These are phyloP conservation scores for Paracamarosporium sp. DNA, from an alignment of 2,329 filamentous ascomycete genomes.

Conservation along the genomic window DNA sequence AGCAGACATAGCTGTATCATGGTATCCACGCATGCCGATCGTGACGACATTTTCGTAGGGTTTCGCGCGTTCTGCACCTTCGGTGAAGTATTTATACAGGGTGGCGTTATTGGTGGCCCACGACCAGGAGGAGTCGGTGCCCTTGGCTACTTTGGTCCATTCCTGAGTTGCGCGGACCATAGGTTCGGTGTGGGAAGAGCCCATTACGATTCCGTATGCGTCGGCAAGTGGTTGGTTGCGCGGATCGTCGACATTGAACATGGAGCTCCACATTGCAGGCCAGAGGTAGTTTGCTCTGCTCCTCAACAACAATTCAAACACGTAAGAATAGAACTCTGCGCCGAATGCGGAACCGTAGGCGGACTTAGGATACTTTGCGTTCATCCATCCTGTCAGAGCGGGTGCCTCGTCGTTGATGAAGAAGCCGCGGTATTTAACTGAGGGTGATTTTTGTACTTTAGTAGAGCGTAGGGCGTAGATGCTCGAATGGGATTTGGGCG, in stretches of 20 bases:
- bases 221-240: slow-evolving; percentile 73
- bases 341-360: slow-evolving; percentile 55
- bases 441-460: slow-evolving; percentile 66
- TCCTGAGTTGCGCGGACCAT: slow-evolving; percentile 67
- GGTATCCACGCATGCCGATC: slow-evolving; percentile 71
- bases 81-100: slow-evolving; percentile 72
- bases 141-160: slow-evolving; percentile 58
- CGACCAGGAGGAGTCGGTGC: slow-evolving; percentile 63
- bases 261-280: slow-evolving; percentile 74
- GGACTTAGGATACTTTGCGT: slow-evolving; percentile 58
- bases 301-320: slow-evolving; percentile 75
- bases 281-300: slow-evolving; percentile 77
- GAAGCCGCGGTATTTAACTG: slow-evolving; percentile 72
- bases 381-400: slow-evolving; percentile 70
- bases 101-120: slow-evolving; percentile 74
- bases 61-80: slow-evolving; percentile 69
- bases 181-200: slow-evolving; percentile 76
- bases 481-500: slow-evolving; percentile 56
- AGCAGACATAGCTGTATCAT: slow-evolving; percentile 68
- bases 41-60: slow-evolving; percentile 73
- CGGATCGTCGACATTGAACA: slow-evolving; percentile 75
- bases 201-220: slow-evolving; percentile 76
- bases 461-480: slow-evolving; percentile 63
- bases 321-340: slow-evolving; percentile 70
- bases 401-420: slow-evolving; percentile 77